phyloP scores from a whole-genome alignment of 805 yeast genomes.

The Candida loeiensis region DNA sequence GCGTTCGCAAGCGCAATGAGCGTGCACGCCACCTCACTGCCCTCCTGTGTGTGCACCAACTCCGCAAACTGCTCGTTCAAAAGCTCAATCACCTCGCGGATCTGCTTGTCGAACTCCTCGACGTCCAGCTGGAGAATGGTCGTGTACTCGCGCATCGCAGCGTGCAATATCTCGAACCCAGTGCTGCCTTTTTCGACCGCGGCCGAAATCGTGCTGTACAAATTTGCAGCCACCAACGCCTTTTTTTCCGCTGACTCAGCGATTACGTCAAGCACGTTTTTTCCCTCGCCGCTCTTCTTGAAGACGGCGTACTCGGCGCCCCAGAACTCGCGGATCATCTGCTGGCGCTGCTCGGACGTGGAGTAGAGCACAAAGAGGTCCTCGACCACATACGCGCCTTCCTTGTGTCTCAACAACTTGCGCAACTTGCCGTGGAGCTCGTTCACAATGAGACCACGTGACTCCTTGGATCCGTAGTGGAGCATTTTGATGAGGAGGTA shows the following conservation, averaged over 20 bases:
- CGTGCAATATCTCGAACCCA: conserved; percentile 93
- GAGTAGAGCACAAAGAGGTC: conserved; percentile 86
- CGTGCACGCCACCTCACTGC: conserved; percentile 84
- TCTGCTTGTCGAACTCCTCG: conserved; percentile 49
- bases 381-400: conserved; percentile 97
- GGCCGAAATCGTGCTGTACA: conserved; percentile 79
- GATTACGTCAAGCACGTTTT: conserved; percentile 63
- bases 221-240: conserved; percentile 67
- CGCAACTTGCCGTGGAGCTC: conserved; percentile 89
- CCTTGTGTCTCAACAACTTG: conserved; percentile 92
- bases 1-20: conserved; percentile 81
- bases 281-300: conserved; percentile 65
- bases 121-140: conserved; percentile 59
- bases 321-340: conserved; percentile 94
- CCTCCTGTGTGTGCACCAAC: conserved; percentile 92
- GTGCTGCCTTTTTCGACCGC: conserved; percentile 94
- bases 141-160: conserved; percentile 88
- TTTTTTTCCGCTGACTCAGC: conserved; percentile 72
- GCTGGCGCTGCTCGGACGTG: conserved; percentile 76
- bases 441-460: conserved; percentile 69
- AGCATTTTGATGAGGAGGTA: conserved; percentile 82
- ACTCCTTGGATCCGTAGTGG: conserved; percentile 86
- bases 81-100: conserved; percentile 76
- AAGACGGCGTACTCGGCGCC: conserved; percentile 93
- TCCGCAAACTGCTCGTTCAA: conserved; percentile 89